phyloP scores from a whole-genome alignment of 306 rosid species.

The Trifolium dubium region DNA sequence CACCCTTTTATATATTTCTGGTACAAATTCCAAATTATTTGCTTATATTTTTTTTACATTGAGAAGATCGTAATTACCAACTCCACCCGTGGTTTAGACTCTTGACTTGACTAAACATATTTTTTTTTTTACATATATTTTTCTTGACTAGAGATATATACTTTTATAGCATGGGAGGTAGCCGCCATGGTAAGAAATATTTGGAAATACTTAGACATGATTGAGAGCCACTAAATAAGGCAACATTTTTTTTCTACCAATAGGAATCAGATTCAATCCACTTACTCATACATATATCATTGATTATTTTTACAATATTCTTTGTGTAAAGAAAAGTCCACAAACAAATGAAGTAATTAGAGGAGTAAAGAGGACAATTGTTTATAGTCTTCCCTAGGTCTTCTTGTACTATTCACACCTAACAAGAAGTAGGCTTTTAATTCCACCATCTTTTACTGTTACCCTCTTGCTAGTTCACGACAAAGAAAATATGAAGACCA shows the following conservation, averaged over 20 bases:
- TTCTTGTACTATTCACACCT: conserved; percentile 38
- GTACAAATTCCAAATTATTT: no score
- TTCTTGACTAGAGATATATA: no score
- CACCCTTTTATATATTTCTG: no score
- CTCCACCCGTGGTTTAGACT: no score
- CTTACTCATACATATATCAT: conserved; percentile 2
- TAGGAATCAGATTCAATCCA: neutral
- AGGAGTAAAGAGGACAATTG: neutral
- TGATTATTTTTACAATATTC: neutral
- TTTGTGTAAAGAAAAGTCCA: neutral
- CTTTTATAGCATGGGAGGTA: neutral
- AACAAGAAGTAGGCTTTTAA: conserved; percentile 2
- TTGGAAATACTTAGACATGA: neutral
- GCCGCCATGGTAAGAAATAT: neutral
- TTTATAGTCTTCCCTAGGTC: conserved; percentile 41
- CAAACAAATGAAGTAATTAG: neutral
- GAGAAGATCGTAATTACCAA: no score
- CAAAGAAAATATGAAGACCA: neutral
- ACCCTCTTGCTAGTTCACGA: neutral
- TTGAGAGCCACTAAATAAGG: conserved; percentile 2
- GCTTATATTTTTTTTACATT: no score
- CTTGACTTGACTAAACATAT: no score
- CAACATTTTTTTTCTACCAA: neutral
- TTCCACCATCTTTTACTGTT: conserved; percentile 1
- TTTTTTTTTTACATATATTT: no score